Conservation (phyloP, 2,329 filamentous ascomycete genomes). For the Phoma sp. region DNA sequence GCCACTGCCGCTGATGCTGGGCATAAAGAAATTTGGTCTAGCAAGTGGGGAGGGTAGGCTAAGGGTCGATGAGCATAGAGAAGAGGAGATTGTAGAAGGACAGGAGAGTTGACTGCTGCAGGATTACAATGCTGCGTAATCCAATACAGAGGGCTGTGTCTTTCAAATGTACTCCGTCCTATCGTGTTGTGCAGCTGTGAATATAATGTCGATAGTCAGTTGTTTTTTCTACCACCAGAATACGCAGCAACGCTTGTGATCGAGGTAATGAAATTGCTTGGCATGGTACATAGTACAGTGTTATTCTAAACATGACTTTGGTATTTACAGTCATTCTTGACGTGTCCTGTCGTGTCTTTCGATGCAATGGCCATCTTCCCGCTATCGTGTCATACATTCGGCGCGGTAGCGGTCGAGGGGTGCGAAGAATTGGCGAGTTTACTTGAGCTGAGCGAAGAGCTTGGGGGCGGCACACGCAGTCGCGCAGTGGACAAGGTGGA, state of each 20-base stretch:
- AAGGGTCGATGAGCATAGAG: slow-evolving; percentile 41
- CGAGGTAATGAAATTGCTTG: slow-evolving; percentile 19
- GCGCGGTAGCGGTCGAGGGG: slow-evolving; percentile 20
- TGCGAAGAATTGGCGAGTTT: slow-evolving; percentile 50
- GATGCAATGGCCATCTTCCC: slow-evolving; percentile 27
- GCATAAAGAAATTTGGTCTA: slow-evolving; percentile 66
- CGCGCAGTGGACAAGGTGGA: slow-evolving; percentile 97
- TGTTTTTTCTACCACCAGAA: neutral
- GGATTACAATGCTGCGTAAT: slow-evolving; percentile 23
- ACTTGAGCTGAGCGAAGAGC: slow-evolving; percentile 92
- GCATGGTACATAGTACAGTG: slow-evolving; percentile 42
- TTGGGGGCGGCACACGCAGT: slow-evolving; percentile 92
- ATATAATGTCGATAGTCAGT: neutral
- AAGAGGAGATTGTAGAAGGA: slow-evolving; percentile 18
- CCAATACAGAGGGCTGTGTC: slow-evolving; percentile 8
- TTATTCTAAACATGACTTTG: slow-evolving; percentile 47
- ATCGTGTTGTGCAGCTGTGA: neutral
- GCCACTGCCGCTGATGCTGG: slow-evolving; percentile 72
- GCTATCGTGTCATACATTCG: slow-evolving; percentile 22
- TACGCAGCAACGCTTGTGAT: neutral
- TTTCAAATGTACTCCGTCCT: neutral
- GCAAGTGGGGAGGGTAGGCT: slow-evolving; percentile 38
- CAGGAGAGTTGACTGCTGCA: slow-evolving; percentile 32
- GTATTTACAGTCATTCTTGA: slow-evolving; percentile 45
- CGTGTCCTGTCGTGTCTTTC: slow-evolving; percentile 32